Base-by-base conservation (phyloP, 192 early-diverging fungal species). In the Thamnidium elegans region DNA sequence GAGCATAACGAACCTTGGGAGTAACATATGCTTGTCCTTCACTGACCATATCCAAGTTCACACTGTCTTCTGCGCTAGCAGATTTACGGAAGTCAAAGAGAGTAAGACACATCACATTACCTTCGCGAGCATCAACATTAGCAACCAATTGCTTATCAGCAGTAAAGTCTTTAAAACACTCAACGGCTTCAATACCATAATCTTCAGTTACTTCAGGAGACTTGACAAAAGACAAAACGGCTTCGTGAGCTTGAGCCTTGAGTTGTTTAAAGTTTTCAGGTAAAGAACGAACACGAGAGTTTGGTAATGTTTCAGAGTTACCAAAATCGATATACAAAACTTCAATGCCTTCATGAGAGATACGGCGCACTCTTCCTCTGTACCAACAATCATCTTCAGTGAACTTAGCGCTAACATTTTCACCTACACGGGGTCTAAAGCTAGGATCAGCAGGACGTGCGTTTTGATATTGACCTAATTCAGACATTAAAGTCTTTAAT, bases 241-340 rank as follows among this genome's bases (percentile, higher is more conserved):
- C 92, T 68, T 94, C 92, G 34, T 85, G 80, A 21, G 94, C 89
- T 63, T 93, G 91, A 15, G 90, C 77, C 11, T 87, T 83, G 47
- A 89, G 74, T 19, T 75, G 69, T 45, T 73, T 78, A 78, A 96
- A 96, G 53, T 84, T 76, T 13, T 81, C 47, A n/a, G 90, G 82
- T 39, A 99, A 77, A 2, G 92, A 84, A 19, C 91, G 87, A 30
- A 95, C 56, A 7, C 89, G 85, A 34, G 86, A 81, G 26, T 80
- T 60, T 3, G 89, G 77, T 30, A 99, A 58, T 3, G 81, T 78
- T 68, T 99, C 95, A 3, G 87, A 83, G 71, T 99, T 99, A 51
- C 97, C 97, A 79, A 93, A 97, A 79, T 99, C 97, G 50, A 97
- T 75, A 73, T 96, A 99, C 6, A 85, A 63, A 2, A 99, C 89